Percentiles rank a stretch among this genome's conserved stretches.
These are phyloP conservation scores for Ceratocystiopsis sp. DNA, from an alignment of 2,329 filamentous ascomycete genomes.

Conservation along the genomic window DNA sequence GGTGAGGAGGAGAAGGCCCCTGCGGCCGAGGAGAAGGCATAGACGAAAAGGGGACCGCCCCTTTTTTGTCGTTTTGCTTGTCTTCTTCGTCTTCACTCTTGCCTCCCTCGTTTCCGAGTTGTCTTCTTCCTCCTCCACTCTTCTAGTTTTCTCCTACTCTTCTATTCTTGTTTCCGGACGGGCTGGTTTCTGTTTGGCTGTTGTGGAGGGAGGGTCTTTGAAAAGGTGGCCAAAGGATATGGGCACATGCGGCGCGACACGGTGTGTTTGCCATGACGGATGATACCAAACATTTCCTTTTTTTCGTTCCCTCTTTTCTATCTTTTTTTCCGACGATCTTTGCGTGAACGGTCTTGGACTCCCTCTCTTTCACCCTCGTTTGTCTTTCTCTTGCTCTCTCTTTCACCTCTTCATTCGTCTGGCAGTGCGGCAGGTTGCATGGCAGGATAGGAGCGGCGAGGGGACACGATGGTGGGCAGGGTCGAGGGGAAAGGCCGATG, in stretches of 20 bases:
- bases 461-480: background rate
- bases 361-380: background rate
- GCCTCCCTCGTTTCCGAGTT: background rate
- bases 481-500: too few species aligned
- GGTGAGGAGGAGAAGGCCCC: conserved; percentile 24
- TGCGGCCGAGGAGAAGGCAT: conserved; percentile 27
- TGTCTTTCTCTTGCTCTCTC: background rate
- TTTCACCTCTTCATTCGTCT: background rate
- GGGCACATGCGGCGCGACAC: too few species aligned
- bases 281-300: conserved; percentile 13
- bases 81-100: background rate
- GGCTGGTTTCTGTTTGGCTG: too few species aligned
- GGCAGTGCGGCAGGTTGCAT: too few species aligned
- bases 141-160: background rate
- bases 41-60: background rate
- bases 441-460: too few species aligned
- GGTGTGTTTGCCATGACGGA: conserved; percentile 4
- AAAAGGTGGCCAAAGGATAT: too few species aligned
- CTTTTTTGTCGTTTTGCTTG: background rate
- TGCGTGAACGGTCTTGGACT: background rate
- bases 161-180: too few species aligned
- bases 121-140: background rate
- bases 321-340: conserved; percentile 5
- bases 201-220: too few species aligned
- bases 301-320: conserved; percentile 3